These are phyloP conservation scores for Diatrype stigma DNA, from an alignment of 2,329 filamentous ascomycete species.

Conservation along the genomic window DNA sequence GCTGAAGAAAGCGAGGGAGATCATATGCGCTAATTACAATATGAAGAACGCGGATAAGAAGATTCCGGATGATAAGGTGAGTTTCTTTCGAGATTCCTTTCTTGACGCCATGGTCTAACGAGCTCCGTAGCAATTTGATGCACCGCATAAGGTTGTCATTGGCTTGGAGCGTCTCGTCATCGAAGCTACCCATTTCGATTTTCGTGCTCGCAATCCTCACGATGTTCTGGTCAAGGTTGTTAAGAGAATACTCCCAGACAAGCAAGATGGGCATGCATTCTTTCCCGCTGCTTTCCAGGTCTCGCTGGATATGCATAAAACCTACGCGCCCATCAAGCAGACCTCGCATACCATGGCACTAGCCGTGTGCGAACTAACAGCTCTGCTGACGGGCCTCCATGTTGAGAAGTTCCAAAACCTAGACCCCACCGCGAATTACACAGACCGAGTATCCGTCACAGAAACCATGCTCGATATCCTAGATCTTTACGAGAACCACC, in stretches of 20 bases:
- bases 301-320: conserved; percentile 86
- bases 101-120: conserved; percentile 3
- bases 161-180: conserved; percentile 89
- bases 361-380: conserved; percentile 75
- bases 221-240: conserved; percentile 78
- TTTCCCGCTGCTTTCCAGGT: conserved; percentile 73
- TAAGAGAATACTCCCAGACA: conserved; percentile 46
- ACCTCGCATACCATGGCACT: conserved; percentile 81
- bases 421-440: conserved; percentile 43
- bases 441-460: conserved; percentile 45
- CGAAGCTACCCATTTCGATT: conserved; percentile 90
- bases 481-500: conserved; percentile 87
- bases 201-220: conserved; percentile 83
- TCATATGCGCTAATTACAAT: conserved; percentile 86
- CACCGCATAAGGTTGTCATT: conserved; percentile 74
- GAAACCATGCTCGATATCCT: conserved; percentile 89
- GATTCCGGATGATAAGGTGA: conserved; percentile 77
- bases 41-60: conserved; percentile 66
- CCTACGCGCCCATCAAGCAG: conserved; percentile 87
- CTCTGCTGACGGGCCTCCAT: conserved; percentile 58
- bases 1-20: conserved; percentile 91
- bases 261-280: conserved; percentile 50
- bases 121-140: conserved; percentile 68
- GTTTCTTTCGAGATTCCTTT: conserved; percentile 15
- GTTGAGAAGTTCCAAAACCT: conserved; percentile 47